phyloP scores from a whole-genome alignment of 2,329 filamentous ascomycete species.

The Colletotrichum euphorbiae region DNA sequence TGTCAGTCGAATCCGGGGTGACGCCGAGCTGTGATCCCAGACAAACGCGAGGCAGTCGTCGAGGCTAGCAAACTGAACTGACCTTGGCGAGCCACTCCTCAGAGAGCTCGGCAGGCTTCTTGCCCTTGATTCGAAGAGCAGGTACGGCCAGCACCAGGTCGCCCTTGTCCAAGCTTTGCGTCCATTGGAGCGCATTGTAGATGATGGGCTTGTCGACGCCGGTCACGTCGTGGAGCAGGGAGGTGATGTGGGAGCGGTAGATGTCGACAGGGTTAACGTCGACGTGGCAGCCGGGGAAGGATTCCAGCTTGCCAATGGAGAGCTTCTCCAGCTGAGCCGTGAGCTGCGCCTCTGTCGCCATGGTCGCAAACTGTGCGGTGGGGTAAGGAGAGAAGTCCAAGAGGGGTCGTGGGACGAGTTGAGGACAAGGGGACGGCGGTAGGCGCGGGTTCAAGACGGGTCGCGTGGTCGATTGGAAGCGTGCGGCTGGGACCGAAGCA shows the following conservation, averaged over 20 bases:
- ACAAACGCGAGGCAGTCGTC: not conserved
- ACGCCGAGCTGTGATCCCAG: not conserved
- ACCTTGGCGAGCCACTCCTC: conserved; percentile 73
- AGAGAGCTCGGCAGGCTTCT: conserved; percentile 72
- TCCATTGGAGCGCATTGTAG: conserved; percentile 83
- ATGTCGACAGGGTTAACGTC: conserved; percentile 81
- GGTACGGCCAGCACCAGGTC: conserved; percentile 84
- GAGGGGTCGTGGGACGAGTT: conserved; percentile 24
- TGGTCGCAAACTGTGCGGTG: conserved; percentile 38
- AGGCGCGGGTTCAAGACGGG: conserved; percentile 17
- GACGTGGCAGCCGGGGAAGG: conserved; percentile 71
- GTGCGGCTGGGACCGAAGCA: conserved; percentile 6
- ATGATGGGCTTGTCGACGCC: conserved; percentile 78
- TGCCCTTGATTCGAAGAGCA: conserved; percentile 80
- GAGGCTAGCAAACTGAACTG: conserved; percentile 45
- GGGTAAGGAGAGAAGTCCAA: conserved; percentile 7
- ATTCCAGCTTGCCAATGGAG: conserved; percentile 49
- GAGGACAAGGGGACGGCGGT: conserved; percentile 6
- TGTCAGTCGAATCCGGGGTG: not conserved
- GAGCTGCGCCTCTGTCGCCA: conserved; percentile 47
- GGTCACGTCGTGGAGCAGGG: conserved; percentile 74
- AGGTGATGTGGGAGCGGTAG: conserved; percentile 81
- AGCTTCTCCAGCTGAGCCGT: conserved; percentile 51
- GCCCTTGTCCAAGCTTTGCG: conserved; percentile 82
- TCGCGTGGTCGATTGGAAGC: conserved; percentile 19